Conservation (phyloP, 1,284 basidiomycete species). For the Abortiporus biennis region DNA sequence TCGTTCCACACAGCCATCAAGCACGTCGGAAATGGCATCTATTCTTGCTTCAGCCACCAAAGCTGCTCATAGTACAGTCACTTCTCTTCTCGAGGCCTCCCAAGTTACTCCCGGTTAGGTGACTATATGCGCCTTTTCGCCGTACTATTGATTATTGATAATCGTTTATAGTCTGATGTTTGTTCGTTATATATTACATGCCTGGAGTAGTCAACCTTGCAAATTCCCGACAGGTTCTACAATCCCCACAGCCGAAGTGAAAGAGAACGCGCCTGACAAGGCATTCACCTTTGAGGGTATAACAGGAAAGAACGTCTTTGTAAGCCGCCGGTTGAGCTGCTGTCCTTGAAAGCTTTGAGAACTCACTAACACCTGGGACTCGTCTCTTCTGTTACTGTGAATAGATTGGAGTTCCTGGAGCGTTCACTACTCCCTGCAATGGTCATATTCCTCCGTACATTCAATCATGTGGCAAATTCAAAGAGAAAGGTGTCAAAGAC, state of each 20-base stretch:
- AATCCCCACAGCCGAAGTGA: slow-evolving; percentile 40
- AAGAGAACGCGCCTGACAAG: slow-evolving; percentile 47
- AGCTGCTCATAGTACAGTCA: slow-evolving; percentile 48
- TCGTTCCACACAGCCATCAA: neutral
- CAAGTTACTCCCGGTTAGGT: slow-evolving; percentile 43
- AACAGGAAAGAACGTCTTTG: slow-evolving; percentile 66
- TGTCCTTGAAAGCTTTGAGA: neutral
- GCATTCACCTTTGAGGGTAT: slow-evolving; percentile 42
- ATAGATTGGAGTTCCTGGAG: slow-evolving; percentile 57
- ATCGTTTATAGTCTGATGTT: neutral
- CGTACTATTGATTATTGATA: neutral
- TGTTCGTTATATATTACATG: neutral
- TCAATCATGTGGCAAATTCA: slow-evolving; percentile 53
- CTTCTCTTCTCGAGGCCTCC: slow-evolving; percentile 38
- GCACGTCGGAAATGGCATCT: slow-evolving; percentile 36
- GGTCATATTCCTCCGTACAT: slow-evolving; percentile 64
- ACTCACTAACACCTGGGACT: no score
- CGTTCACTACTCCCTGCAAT: slow-evolving; percentile 50
- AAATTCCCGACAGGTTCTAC: slow-evolving; percentile 13
- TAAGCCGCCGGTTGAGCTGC: no score
- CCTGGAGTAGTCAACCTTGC: neutral
- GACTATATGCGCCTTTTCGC: neutral
- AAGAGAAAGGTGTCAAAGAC: slow-evolving; percentile 61
- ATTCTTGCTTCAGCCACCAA: slow-evolving; percentile 38
- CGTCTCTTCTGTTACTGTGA: slow-evolving; percentile 1